Evolutionary conservation across 495 filamentous ascomycete genomes (phyloP), one percentile per base, ranked within the genome.

Genomic region (Talaromyces adpressus): DNA sequence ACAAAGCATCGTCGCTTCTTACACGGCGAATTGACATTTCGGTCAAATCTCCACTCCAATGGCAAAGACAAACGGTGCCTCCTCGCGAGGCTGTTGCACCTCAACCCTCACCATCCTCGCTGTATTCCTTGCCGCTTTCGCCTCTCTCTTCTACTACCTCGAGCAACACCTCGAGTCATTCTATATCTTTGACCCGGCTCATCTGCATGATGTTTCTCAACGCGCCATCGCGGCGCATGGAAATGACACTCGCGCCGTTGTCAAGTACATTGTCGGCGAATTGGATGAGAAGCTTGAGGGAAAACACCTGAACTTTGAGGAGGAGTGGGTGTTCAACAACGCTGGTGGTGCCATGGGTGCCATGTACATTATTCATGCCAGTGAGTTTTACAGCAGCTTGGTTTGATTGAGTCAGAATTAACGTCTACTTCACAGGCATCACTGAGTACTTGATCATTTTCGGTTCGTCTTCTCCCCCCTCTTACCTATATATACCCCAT

Each of bases 321-420:
- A 81, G 70, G 78, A 81, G 66, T 81, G 78, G 78, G 77, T 79
- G 8, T 80, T 80, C 67, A 83, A 82, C 80, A 91, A 91, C 64
- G 89, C 89, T 64, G 88, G 89, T 66, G 89, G 89, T 63, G 91
- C 91, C 61, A 93, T 94, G 91, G 91, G 91, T 61, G 87, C 85
- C 66, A 93, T 94, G 91, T 91, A 91, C 68, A 88, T 94, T 65
- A 88, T 94, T 70, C 91, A 94, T 71, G 89, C 91, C 65, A 90
- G 87, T 88, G 69, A 65, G 81, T 76, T 25, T 54, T 6, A 16
- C 53, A 41, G 0, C 36, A 7, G 18, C 1, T 11, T n/a, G 12
- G 20, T 23, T 29, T 22, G 29, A 34, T 29, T 29, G 18, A 30
- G 18, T 20, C 22, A 16, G 6, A 18, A 12, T 18, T 23, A 45